Conservation (phyloP, 106 monocot genomes). For the Hemerocallis citrina region DNA sequence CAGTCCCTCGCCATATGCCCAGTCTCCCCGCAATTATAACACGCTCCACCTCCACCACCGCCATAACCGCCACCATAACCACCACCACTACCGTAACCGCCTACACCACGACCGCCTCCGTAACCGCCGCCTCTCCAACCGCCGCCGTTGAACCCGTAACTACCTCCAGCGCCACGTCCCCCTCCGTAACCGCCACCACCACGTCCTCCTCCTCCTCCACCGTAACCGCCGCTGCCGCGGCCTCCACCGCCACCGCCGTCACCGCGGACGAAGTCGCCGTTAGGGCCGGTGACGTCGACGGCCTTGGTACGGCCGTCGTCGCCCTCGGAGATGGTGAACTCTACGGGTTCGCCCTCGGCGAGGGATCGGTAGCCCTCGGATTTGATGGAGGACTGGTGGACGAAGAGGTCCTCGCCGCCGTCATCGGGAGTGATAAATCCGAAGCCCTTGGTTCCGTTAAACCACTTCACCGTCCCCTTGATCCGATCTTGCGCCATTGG, state of each 20-base stretch:
- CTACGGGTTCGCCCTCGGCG: conserved; percentile 29
- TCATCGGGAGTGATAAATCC: conserved; percentile 61
- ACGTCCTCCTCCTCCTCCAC: conserved; percentile 8
- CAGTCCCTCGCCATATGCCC: conserved; percentile 14
- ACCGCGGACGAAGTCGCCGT: conserved; percentile 20
- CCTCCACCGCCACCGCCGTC: conserved; percentile 5
- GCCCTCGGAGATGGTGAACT: conserved; percentile 27
- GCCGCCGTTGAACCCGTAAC: conserved; percentile 11
- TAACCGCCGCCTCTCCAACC: conserved; percentile 6
- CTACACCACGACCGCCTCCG: conserved; percentile 6
- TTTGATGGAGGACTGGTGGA: conserved; percentile 58
- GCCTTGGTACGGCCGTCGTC: conserved; percentile 46
- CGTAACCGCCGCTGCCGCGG: conserved; percentile 5
- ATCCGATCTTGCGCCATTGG: conserved; percentile 11
- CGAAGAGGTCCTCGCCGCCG: conserved; percentile 58
- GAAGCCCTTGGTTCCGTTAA: conserved; percentile 49
- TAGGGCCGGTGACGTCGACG: conserved; percentile 32
- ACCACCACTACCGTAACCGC: conserved; percentile 10
- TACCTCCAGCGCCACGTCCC: conserved; percentile 8
- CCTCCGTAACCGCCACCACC: conserved; percentile 6
- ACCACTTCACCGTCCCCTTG: conserved; percentile 65
- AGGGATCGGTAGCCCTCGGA: conserved; percentile 33
- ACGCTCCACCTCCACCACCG: conserved; percentile 12
- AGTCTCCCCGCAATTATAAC: conserved; percentile 5
- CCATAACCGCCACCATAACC: conserved; percentile 14